Evolutionary conservation across 2,329 filamentous ascomycete species (phyloP).

Genomic region (Venturia effusa): DNA sequence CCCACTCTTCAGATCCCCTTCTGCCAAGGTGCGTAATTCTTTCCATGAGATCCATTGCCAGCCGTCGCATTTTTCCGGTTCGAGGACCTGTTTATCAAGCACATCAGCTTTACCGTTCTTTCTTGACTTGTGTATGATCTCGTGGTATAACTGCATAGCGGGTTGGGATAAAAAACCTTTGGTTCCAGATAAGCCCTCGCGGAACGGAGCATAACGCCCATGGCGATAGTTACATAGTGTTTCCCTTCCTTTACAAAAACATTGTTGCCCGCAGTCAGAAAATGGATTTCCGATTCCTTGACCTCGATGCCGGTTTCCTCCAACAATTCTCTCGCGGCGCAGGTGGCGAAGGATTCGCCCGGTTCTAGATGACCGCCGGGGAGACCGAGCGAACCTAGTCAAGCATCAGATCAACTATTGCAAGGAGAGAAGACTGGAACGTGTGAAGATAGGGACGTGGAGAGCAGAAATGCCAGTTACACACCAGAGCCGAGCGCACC

Average conservation of each 20-base stretch:
- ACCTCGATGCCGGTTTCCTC: conserved; percentile 57
- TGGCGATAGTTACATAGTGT: conserved; percentile 68
- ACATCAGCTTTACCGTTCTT: not conserved
- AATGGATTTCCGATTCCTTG: not conserved
- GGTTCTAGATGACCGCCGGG: conserved; percentile 69
- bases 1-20: conserved; percentile 16
- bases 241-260: conserved; percentile 48
- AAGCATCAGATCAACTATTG: not conserved
- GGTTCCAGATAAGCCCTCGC: conserved; percentile 31
- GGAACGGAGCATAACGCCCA: conserved; percentile 42
- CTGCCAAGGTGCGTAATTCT: conserved; percentile 30
- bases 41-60: conserved; percentile 46
- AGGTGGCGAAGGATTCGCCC: conserved; percentile 50
- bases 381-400: conserved; percentile 50
- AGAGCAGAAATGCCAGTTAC: no score
- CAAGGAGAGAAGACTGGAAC: not conserved
- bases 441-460: no score
- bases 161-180: conserved; percentile 32
- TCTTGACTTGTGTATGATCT: not conserved
- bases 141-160: no score
- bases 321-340: conserved; percentile 54
- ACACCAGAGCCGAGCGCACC: conserved; percentile 37
- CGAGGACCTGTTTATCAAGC: conserved; percentile 21
- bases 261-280: conserved; percentile 38
- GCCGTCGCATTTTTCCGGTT: conserved; percentile 43